Percentiles rank a stretch among this genome's conserved stretches.
These are phyloP conservation scores for Ganoderma resinaceum DNA, from an alignment of 1,284 basidiomycete species.

Conservation along the genomic window DNA sequence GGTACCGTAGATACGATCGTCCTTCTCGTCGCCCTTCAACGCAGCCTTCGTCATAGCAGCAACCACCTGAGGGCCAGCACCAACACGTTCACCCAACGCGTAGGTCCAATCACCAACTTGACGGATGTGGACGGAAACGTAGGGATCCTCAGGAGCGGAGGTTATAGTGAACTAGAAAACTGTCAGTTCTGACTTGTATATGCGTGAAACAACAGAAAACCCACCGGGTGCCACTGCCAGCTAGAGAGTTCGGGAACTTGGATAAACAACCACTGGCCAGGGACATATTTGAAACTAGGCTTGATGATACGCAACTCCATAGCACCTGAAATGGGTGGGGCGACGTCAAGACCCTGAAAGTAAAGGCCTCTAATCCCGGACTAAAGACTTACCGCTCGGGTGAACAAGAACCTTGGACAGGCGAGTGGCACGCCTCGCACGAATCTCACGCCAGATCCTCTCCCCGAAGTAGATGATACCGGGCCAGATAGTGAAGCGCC, in stretches of 20 bases:
- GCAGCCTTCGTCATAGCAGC: conserved; percentile 76
- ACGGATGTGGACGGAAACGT: conserved; percentile 88
- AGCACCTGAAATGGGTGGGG: conserved; percentile 54
- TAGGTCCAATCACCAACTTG: conserved; percentile 91
- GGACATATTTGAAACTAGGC: conserved; percentile 87
- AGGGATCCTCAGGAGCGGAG: conserved; percentile 90
- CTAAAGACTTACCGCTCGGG: conserved; percentile 71
- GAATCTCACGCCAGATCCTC: conserved; percentile 80
- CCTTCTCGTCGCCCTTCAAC: conserved; percentile 77
- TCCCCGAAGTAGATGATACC: conserved; percentile 88
- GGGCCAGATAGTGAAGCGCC: conserved; percentile 89
- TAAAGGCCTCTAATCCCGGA: conserved; percentile 7
- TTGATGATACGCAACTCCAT: conserved; percentile 92
- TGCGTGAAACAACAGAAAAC: conserved; percentile 35
- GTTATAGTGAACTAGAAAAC: conserved; percentile 85
- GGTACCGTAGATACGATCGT: conserved; percentile 46
- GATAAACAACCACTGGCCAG: conserved; percentile 92
- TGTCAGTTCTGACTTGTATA: conserved; percentile 1
- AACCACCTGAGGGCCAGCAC: conserved; percentile 79
- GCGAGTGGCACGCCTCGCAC: conserved; percentile 76
- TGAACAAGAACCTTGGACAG: conserved; percentile 84
- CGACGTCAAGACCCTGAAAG: conserved; percentile 15
- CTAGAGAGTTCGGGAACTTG: conserved; percentile 84
- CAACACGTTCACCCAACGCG: conserved; percentile 81
- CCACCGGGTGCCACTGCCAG: conserved; percentile 91